Evolutionary conservation across 257 asterid species (phyloP).

Genomic region (Nyctanthes arbortristis): DNA sequence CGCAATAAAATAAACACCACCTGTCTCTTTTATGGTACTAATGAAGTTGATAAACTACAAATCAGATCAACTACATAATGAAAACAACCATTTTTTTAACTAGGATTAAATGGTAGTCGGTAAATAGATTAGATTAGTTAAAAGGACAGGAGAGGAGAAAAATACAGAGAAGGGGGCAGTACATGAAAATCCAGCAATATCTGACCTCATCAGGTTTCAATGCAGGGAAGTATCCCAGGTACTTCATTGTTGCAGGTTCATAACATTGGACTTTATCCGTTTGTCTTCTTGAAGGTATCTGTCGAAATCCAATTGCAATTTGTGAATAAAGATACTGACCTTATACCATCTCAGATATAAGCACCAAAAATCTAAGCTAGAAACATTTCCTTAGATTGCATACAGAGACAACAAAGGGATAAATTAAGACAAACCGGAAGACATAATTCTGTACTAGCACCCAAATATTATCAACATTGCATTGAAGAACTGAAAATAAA

Average conservation of each 20-base stretch:
- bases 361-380: slow-evolving; percentile 2
- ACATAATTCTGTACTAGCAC: background rate
- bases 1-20: slow-evolving; percentile 1
- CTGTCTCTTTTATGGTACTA: slow-evolving; percentile 3
- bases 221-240: slow-evolving; percentile 85
- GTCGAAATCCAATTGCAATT: slow-evolving; percentile 24
- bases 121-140: background rate
- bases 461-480: background rate
- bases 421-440: background rate
- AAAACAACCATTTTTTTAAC: background rate
- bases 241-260: slow-evolving; percentile 99
- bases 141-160: background rate
- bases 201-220: slow-evolving; percentile 87
- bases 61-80: slow-evolving; percentile 12
- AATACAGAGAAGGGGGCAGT: background rate
- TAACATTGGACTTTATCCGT: slow-evolving; percentile 96
- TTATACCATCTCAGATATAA: slow-evolving; percentile 5
- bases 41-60: slow-evolving; percentile 8
- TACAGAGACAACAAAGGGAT: background rate
- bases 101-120: background rate
- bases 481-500: background rate
- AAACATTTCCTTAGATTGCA: background rate
- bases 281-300: slow-evolving; percentile 97
- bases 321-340: slow-evolving; percentile 21
- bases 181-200: slow-evolving; percentile 15